Conservation (phyloP, 306 rosid genomes). For the Cicer arietinum region DNA sequence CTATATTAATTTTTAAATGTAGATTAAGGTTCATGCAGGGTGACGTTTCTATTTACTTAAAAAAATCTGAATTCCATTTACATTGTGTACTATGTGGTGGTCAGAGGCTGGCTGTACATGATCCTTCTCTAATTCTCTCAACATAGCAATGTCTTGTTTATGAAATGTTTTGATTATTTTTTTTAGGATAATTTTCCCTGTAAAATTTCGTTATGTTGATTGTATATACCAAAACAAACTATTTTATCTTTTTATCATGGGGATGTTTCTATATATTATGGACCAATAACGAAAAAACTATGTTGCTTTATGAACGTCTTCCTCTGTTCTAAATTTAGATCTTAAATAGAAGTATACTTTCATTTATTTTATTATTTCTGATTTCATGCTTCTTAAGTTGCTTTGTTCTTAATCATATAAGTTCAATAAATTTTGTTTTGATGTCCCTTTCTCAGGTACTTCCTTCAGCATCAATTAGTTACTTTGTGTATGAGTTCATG, state of each 20-base stretch:
- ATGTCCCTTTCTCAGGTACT: conserved; percentile 71
- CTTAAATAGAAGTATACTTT: conserved; percentile 25
- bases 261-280: conserved; percentile 7
- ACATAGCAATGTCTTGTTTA: conserved; percentile 23
- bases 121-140: conserved; percentile 30
- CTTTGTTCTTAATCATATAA: conserved; percentile 12
- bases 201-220: neutral
- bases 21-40: conserved; percentile 10
- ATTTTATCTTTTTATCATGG: conserved; percentile 15
- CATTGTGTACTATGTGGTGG: conserved; percentile 6
- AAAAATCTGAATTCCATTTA: conserved; percentile 30
- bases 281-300: conserved; percentile 5
- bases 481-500: conserved; percentile 94
- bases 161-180: conserved; percentile 12
- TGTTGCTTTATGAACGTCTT: conserved; percentile 20
- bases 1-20: neutral
- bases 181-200: conserved; percentile 26
- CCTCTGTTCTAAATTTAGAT: conserved; percentile 1
- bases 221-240: conserved; percentile 11
- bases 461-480: conserved; percentile 95
- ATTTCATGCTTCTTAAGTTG: conserved; percentile 34
- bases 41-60: conserved; percentile 10
- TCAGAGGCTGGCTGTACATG: conserved; percentile 31
- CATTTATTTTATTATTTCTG: neutral
- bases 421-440: conserved; percentile 14